Base-by-base conservation (phyloP, 257 asterid genomes). In the Gentiana straminea region DNA sequence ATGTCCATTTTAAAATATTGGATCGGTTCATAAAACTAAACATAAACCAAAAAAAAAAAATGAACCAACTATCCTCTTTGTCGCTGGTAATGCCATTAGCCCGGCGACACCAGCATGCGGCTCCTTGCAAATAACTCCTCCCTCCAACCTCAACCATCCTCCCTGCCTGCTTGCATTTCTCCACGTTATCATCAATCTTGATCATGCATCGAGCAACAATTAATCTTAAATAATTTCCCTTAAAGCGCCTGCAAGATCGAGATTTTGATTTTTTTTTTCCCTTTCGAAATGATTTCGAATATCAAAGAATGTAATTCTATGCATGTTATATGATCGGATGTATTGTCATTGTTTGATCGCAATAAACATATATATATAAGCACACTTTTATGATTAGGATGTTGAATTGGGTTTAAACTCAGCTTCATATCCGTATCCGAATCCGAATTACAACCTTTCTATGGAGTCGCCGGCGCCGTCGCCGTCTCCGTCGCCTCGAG, bases 401-500 rank as follows among this genome's bases (percentile, higher is more conserved):
- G 59, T 70, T 47, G 79, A 78, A 70, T 66, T 69, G 77, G 80
- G 92, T 2, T 37, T 50, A 32, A 57, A 52, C 49, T 48, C 48
- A 15, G 24, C 24, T 24, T 39, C 46, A 41, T 7, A 9, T 33
- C 41, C 67, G 37, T 5, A 55, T 10, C 59, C 59, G 47, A 38
- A 36, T 61, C 15, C 50, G 3, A 43, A 54, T 49, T 36, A 10
- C n/a, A 34, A 24, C 13, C 2, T 50, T 8, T 3, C 43, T 3
- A 24, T 39, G 37, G 81, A 76, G 53, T 59, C 65, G 2, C 58
- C 53, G 45, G 51, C 73, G 43, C 75, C 74, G 35, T 60, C 82
- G 39, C 76, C 79, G 2, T 69, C 83, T 1, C 84, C 87, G 1
- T 82, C 91, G 10, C 84, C 82, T 7, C 70, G 81, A 15, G 73